These are phyloP conservation scores for Macrolepiota fuliginosa DNA, from an alignment of 768 basidiomycete genomes.

Conservation along the genomic window DNA sequence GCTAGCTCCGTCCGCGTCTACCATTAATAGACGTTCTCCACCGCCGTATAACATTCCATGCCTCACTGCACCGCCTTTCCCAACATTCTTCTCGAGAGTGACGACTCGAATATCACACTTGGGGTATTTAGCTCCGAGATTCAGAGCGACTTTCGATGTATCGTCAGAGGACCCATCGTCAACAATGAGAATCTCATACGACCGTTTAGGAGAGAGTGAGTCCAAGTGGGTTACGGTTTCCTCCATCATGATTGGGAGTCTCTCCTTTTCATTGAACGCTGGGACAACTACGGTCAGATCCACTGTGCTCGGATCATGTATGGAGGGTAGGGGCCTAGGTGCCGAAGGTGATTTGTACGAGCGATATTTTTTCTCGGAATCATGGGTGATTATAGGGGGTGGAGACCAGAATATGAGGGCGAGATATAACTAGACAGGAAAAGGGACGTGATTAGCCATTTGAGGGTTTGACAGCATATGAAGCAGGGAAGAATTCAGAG, in stretches of 20 bases:
- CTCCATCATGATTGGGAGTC: conserved; percentile 82
- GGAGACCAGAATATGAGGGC: conserved; percentile 77
- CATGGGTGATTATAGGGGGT: conserved; percentile 52
- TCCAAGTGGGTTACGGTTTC: conserved; percentile 67
- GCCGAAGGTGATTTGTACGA: conserved; percentile 50
- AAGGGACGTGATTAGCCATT: conserved; percentile 9
- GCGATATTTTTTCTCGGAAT: conserved; percentile 71
- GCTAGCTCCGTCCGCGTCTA: conserved; percentile 93
- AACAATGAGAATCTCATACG: conserved; percentile 82
- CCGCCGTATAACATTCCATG: conserved; percentile 87
- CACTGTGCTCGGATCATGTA: conserved; percentile 56
- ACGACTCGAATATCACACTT: conserved; percentile 73
- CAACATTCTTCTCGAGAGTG: conserved; percentile 74
- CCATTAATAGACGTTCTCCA: conserved; percentile 81
- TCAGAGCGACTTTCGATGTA: conserved; percentile 64
- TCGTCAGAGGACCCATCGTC: conserved; percentile 88
- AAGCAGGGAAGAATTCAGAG: conserved; percentile 30
- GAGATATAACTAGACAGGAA: conserved; percentile 56
- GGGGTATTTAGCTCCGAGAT: conserved; percentile 55
- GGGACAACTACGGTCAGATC: conserved; percentile 85
- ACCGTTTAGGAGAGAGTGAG: conserved; percentile 36
- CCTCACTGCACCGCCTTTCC: conserved; percentile 91
- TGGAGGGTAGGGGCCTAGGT: conserved; percentile 52
- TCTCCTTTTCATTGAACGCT: conserved; percentile 86
- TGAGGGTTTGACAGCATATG: conserved; percentile 1